These are phyloP conservation scores for Pyrus hybrid DNA, from an alignment of 331 rosid genomes.

Conservation along the genomic window DNA sequence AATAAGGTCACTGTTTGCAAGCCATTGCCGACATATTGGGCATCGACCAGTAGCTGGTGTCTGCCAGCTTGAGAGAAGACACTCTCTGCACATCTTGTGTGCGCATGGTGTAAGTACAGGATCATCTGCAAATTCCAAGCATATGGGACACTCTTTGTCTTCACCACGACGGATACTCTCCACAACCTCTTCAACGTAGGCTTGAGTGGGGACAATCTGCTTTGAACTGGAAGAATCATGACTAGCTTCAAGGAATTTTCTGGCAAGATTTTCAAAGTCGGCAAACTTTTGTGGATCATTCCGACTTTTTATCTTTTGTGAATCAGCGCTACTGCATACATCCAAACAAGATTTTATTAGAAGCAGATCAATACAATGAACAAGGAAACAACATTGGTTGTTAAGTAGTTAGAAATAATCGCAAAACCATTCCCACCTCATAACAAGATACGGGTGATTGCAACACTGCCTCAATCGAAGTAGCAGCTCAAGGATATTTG, in stretches of 20 bases:
- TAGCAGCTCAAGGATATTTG: conserved; percentile 74
- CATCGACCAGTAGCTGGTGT: conserved; percentile 51
- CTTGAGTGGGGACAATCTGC: conserved; percentile 33
- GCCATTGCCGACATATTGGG: conserved; percentile 57
- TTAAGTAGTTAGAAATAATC: background rate
- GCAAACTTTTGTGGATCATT: conserved; percentile 41
- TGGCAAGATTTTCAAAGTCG: conserved; percentile 60
- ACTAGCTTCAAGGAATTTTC: conserved; percentile 40
- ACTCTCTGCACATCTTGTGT: conserved; percentile 85
- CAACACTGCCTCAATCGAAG: conserved; percentile 85
- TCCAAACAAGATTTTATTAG: conserved; percentile 16
- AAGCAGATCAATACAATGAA: background rate
- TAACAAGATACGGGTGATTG: conserved; percentile 77
- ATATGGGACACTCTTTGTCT: conserved; percentile 65
- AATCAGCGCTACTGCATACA: conserved; percentile 47
- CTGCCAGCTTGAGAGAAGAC: conserved; percentile 70
- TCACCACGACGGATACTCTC: conserved; percentile 55
- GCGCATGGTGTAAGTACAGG: conserved; percentile 89
- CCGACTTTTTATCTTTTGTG: conserved; percentile 46
- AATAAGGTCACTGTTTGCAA: conserved; percentile 47
- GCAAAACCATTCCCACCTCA: conserved; percentile 41
- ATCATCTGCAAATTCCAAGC: conserved; percentile 85
- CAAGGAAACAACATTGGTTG: background rate
- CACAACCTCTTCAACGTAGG: conserved; percentile 59
- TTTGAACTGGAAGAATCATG: conserved; percentile 26